Base-by-base conservation (phyloP, 495 filamentous ascomycete genomes). In the Acidomyces sp. region DNA sequence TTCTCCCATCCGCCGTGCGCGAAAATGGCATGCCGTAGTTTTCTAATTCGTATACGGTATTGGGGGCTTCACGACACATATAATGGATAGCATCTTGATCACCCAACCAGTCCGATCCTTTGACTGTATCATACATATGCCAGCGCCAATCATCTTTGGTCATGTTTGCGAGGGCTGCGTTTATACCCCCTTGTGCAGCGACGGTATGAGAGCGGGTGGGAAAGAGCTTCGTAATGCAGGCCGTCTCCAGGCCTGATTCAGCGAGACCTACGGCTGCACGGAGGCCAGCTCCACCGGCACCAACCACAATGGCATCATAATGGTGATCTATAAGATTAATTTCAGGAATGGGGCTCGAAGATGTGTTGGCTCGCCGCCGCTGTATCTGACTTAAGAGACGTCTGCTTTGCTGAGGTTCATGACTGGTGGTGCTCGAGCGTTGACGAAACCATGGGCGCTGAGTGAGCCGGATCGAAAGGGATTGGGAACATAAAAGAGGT, bases 101-200 rank as follows among this genome's bases (percentile, higher is more conserved):
- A 60, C 88, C 88, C 23, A 96, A 74, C 88, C 88, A 96, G 71
- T 96, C 88, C 39, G 83, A 92, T 54, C 88, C 88, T 70, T 96
- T 96, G 46, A 96, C 88, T 33, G 88, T 96, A 64, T 96, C 88
- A 70, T 95, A 96, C 88, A 95, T 95, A 69, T 96, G 88, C 88
- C 88, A 95, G 63, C 88, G 78, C 88, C 88, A 96, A 69, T 96
- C 88, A 62, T 96, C 88, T 58, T 75, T 64, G 62, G 80, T 77
- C 77, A 83, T 82, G 61, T 96, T 96, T 63, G 88, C 88, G 51
- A 96, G 74, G 32, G 88, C 88, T 49, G 88, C 88, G 65, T 94
- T 94, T 68, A 94, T 93, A 52, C 85, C 85, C 49, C 84, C 84
- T 58, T 88, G 84, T 22, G 88, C 88, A 34, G 88, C 88, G 55